Percentiles rank a stretch among this genome's conserved stretches.
Evolutionary conservation across 305 asterid genomes (phyloP).

Genomic region (Lippia alba): DNA sequence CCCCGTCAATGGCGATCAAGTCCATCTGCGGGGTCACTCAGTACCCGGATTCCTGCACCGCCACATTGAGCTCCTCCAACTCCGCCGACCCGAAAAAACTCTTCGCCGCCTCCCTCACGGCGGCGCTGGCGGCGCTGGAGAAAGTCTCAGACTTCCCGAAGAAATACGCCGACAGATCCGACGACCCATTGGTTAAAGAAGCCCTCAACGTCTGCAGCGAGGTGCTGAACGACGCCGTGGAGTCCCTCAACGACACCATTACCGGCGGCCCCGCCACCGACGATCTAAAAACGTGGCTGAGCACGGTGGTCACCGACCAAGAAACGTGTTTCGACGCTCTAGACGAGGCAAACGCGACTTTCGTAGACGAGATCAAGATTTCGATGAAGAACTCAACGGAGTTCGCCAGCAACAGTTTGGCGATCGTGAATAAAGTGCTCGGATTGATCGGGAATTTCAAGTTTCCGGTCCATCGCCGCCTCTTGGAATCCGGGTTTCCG

Average conservation of each 20-base stretch:
- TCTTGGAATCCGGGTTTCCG: constrained; percentile 53
- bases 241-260: constrained; percentile 59
- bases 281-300: constrained; percentile 75
- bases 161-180: constrained; percentile 34
- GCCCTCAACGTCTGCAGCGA: constrained; percentile 63
- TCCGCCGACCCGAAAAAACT: constrained; percentile 64
- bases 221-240: constrained; percentile 68
- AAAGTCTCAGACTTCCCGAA: constrained; percentile 44
- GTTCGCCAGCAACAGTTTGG: constrained; percentile 75
- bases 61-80: constrained; percentile 47
- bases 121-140: constrained; percentile 44
- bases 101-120: constrained; percentile 54
- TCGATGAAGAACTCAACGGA: constrained; percentile 66
- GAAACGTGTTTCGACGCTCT: constrained; percentile 83
- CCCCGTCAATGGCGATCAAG: constrained; percentile 56
- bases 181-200: constrained; percentile 36
- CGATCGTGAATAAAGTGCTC: constrained; percentile 64
- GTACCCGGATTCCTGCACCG: constrained; percentile 61
- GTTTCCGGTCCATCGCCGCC: constrained; percentile 57
- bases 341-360: constrained; percentile 58
- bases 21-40: constrained; percentile 68
- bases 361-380: constrained; percentile 40
- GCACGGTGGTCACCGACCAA: constrained; percentile 67
- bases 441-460: constrained; percentile 48
- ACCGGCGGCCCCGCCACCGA: constrained; percentile 27